Conservation (phyloP, 495 filamentous ascomycete genomes). For the Coniosporium apollinis region DNA sequence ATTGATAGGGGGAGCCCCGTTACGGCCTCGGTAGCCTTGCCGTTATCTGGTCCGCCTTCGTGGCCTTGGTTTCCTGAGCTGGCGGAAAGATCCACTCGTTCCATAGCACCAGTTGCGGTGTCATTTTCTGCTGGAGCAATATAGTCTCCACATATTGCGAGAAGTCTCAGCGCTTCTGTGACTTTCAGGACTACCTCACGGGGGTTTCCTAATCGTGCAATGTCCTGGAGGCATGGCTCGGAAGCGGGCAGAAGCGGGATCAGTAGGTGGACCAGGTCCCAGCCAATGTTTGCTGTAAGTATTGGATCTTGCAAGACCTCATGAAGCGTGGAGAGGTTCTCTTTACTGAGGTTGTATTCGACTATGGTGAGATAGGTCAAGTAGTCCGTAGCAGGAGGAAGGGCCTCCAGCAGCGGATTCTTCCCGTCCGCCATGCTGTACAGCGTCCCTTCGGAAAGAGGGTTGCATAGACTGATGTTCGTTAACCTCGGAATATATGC, state of each 20-base stretch:
- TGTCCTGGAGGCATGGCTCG: slow-evolving; percentile 55
- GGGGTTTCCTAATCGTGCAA: slow-evolving; percentile 76
- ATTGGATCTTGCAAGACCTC: slow-evolving; percentile 65
- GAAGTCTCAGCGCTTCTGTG: slow-evolving; percentile 49
- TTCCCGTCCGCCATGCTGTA: slow-evolving; percentile 7
- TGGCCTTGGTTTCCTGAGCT: not conserved
- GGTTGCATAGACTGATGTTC: too few relatives aligned
- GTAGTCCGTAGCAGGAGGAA: slow-evolving; percentile 60
- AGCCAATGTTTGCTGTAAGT: slow-evolving; percentile 82
- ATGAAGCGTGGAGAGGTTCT: slow-evolving; percentile 60
- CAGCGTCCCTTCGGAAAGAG: too few relatives aligned
- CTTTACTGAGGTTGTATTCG: slow-evolving; percentile 66
- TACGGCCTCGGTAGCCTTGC: slow-evolving; percentile 11
- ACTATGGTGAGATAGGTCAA: slow-evolving; percentile 79
- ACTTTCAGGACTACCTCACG: slow-evolving; percentile 85
- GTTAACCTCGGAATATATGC: too few relatives aligned
- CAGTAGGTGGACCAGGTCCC: slow-evolving; percentile 83
- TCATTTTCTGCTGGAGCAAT: slow-evolving; percentile 28
- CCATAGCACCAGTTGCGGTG: slow-evolving; percentile 19
- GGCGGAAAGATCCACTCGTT: slow-evolving; percentile 7
- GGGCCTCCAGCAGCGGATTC: slow-evolving; percentile 21
- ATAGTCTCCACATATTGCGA: too few relatives aligned
- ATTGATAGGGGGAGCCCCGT: slow-evolving; percentile 14
- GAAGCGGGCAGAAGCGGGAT: slow-evolving; percentile 58
- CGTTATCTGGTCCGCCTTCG: slow-evolving; percentile 3